A percentile compares a stretch with the other conserved stretches of the same genome.
Evolutionary conservation across 148 eudicot species (phyloP).

Genomic region (Rhododendron henanense): DNA sequence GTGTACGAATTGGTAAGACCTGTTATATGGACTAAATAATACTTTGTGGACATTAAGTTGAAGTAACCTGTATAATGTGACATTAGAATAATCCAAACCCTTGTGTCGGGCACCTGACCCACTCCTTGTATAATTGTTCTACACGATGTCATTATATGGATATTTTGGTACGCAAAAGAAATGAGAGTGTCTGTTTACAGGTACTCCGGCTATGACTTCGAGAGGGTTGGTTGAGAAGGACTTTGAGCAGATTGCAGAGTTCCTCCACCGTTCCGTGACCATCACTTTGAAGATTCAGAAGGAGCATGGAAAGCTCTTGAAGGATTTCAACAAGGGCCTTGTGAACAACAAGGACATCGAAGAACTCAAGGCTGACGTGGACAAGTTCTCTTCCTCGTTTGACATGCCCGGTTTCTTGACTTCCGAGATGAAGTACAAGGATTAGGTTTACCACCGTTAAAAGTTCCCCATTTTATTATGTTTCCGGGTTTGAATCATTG

Average conservation of each 20-base stretch:
- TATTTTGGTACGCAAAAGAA: background rate
- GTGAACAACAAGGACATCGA: conserved; percentile 89
- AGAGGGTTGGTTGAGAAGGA: conserved; percentile 96
- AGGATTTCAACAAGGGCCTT: conserved; percentile 97
- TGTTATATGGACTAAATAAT: background rate
- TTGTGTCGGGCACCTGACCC: background rate
- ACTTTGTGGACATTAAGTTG: background rate
- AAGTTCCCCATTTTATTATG: background rate
- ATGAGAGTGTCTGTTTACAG: conserved; percentile 30
- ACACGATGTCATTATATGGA: background rate
- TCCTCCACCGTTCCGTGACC: conserved; percentile 84
- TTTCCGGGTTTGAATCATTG: background rate
- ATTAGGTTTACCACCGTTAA: conserved; percentile 22
- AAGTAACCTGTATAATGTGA: background rate
- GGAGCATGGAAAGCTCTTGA: conserved; percentile 88
- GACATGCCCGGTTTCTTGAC: conserved; percentile 95
- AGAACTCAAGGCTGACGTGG: conserved; percentile 87
- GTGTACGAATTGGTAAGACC: conserved; percentile 84
- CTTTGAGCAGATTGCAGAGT: conserved; percentile 96
- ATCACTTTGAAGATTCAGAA: conserved; percentile 79
- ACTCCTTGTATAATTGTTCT: background rate
- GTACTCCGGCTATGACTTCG: conserved; percentile 99
- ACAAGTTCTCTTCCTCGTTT: conserved; percentile 69
- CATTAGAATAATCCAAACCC: background rate
- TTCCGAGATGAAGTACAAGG: conserved; percentile 89